Conservation (phyloP, 768 basidiomycete genomes). For the Rhizopogon roseolus region DNA sequence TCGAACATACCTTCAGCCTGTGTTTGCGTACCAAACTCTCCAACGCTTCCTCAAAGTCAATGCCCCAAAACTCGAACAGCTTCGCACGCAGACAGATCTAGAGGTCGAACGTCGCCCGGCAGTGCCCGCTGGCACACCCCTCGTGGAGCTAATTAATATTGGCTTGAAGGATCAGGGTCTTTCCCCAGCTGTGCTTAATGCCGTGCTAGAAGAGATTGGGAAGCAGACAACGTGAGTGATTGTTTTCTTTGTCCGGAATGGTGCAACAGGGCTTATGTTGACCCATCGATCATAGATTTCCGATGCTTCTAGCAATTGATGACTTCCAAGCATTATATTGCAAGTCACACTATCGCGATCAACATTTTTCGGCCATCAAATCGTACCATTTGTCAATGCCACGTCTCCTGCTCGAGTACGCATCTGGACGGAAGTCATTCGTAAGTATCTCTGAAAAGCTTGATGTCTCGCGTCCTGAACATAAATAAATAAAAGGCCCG, state of each 20-base stretch:
- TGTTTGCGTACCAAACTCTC: slow-evolving; percentile 58
- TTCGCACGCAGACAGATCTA: slow-evolving; percentile 39
- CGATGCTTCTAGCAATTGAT: slow-evolving; percentile 81
- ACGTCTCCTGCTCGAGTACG: slow-evolving; percentile 71
- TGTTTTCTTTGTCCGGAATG: neutral
- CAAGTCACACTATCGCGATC: slow-evolving; percentile 65
- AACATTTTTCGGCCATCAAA: slow-evolving; percentile 62
- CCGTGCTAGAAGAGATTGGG: slow-evolving; percentile 57
- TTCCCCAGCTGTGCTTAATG: slow-evolving; percentile 53
- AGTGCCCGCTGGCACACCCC: slow-evolving; percentile 42
- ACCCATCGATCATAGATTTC: slow-evolving; percentile 41
- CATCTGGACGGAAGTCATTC: slow-evolving; percentile 63
- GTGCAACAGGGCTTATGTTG: neutral
- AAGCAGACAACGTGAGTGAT: slow-evolving; percentile 55
- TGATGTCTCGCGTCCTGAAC: neutral
- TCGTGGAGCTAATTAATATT: slow-evolving; percentile 53
- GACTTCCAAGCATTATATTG: slow-evolving; percentile 83
- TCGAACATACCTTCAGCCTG: slow-evolving; percentile 71
- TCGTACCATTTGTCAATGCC: slow-evolving; percentile 79
- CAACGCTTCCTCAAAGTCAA: slow-evolving; percentile 63
- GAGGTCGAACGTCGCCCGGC: slow-evolving; percentile 42
- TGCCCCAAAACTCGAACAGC: slow-evolving; percentile 30
- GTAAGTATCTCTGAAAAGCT: slow-evolving; percentile 37
- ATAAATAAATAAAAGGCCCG: slow-evolving; percentile 43
- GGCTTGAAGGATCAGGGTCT: slow-evolving; percentile 48